These are phyloP conservation scores for Phragmites australis DNA, from an alignment of 176 grass and related monocot genomes.

Conservation along the genomic window DNA sequence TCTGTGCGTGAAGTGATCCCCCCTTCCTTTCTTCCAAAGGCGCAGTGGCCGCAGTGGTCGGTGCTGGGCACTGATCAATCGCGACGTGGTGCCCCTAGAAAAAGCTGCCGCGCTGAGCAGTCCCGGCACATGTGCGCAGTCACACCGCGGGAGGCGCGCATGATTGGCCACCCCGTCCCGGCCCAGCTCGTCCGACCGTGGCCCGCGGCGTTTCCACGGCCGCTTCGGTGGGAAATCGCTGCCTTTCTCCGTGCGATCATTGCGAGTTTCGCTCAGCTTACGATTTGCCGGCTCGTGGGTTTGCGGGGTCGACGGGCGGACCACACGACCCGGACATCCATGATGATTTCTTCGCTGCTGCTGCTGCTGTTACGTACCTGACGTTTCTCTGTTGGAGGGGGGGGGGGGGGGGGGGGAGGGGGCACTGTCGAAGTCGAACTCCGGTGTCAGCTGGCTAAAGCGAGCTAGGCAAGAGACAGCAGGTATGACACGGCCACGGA, in stretches of 20 bases:
- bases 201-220: neutral
- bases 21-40: constrained; percentile 30
- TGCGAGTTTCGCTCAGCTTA: neutral
- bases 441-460: constrained; percentile 11
- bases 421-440: neutral
- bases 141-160: neutral
- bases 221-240: neutral
- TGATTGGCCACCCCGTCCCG: neutral
- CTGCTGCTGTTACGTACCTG: neutral
- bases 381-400: too few species aligned
- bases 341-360: neutral
- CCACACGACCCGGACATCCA: constrained; percentile 25
- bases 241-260: constrained; percentile 38
- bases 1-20: neutral
- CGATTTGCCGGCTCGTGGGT: constrained; percentile 31
- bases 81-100: constrained; percentile 11
- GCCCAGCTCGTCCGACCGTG: neutral
- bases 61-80: constrained; percentile 23
- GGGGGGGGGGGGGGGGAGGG: too few species aligned
- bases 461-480: neutral
- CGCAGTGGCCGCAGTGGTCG: constrained; percentile 43
- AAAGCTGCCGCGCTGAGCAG: constrained; percentile 40
- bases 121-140: neutral
- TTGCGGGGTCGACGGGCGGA: neutral
- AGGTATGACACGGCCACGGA: constrained; percentile 21